Evolutionary conservation across 495 filamentous ascomycete genomes (phyloP).

Genomic region (Podospora didyma): DNA sequence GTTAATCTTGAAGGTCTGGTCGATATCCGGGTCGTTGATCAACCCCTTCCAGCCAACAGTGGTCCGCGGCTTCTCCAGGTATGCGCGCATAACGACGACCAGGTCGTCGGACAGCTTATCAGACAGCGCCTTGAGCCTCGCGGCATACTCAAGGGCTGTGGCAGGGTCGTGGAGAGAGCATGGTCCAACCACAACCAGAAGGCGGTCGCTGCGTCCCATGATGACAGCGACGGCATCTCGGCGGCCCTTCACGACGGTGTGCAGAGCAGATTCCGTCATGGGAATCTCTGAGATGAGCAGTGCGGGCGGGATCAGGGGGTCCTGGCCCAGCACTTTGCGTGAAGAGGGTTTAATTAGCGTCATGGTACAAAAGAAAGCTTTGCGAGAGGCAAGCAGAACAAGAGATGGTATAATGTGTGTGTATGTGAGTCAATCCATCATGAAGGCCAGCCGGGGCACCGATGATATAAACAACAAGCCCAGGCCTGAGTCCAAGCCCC

Average conservation of each 20-base stretch:
- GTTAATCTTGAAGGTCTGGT: conserved; percentile 97
- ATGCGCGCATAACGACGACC: conserved; percentile 93
- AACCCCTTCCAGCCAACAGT: conserved; percentile 99
- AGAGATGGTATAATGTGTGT: not conserved
- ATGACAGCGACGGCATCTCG: conserved; percentile 80
- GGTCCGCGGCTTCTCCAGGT: conserved; percentile 98
- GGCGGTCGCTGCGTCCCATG: conserved; percentile 72
- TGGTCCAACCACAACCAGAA: conserved; percentile 90
- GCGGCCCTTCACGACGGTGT: conserved; percentile 78
- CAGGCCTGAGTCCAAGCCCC: too few relatives aligned
- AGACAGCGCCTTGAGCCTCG: conserved; percentile 67
- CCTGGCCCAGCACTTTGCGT: conserved; percentile 79
- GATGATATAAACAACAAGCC: not conserved
- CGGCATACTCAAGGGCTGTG: conserved; percentile 81
- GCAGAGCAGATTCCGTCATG: conserved; percentile 55
- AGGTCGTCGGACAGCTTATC: conserved; percentile 77
- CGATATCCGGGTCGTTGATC: conserved; percentile 98
- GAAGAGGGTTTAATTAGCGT: conserved; percentile 17
- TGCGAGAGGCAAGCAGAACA: not conserved
- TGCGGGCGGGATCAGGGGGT: conserved; percentile 86
- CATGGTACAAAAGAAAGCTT: not conserved
- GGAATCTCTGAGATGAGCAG: conserved; percentile 88
- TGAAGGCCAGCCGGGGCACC: not conserved
- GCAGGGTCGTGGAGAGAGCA: conserved; percentile 96
- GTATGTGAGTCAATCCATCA: too few relatives aligned